A percentile compares a stretch with the other conserved stretches of the same genome.
phyloP scores from a whole-genome alignment of 306 rosid genomes.

The Quercus cerris region DNA sequence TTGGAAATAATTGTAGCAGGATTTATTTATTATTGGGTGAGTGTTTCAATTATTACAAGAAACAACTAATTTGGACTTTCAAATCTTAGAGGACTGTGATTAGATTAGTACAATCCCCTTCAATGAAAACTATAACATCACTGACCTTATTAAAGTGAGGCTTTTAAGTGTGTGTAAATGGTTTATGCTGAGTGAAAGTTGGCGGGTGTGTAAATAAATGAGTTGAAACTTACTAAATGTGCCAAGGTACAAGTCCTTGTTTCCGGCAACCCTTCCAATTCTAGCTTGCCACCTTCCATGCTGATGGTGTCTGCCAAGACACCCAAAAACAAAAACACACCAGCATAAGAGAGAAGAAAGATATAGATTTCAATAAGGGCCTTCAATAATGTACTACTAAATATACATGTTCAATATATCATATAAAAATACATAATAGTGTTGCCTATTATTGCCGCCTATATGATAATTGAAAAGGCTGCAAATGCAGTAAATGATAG shows the following conservation, averaged over 20 bases:
- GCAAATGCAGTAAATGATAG: conserved; percentile 53
- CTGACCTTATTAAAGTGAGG: neutral
- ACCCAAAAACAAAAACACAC: conserved; percentile 9
- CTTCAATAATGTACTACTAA: neutral
- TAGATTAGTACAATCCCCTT: neutral
- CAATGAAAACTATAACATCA: neutral
- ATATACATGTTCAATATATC: neutral
- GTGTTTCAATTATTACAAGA: neutral
- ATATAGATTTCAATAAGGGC: neutral
- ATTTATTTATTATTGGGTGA: neutral
- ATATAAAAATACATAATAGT: conserved; percentile 11
- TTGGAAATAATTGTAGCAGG: neutral
- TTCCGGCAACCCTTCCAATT: conserved; percentile 97
- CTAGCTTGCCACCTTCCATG: conserved; percentile 99
- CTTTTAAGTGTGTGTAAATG: neutral
- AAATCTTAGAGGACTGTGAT: neutral
- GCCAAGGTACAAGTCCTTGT: conserved; percentile 96
- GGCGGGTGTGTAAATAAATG: neutral
- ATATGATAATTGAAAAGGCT: conserved; percentile 45
- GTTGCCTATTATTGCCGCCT: conserved; percentile 33
- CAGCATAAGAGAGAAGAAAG: neutral
- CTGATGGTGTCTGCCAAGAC: conserved; percentile 80
- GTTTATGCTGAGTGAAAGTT: neutral
- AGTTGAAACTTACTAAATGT: conserved; percentile 76
- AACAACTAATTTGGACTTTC: neutral